Evolutionary conservation across 305 asterid species (phyloP).

Genomic region (Rubia peregrina): DNA sequence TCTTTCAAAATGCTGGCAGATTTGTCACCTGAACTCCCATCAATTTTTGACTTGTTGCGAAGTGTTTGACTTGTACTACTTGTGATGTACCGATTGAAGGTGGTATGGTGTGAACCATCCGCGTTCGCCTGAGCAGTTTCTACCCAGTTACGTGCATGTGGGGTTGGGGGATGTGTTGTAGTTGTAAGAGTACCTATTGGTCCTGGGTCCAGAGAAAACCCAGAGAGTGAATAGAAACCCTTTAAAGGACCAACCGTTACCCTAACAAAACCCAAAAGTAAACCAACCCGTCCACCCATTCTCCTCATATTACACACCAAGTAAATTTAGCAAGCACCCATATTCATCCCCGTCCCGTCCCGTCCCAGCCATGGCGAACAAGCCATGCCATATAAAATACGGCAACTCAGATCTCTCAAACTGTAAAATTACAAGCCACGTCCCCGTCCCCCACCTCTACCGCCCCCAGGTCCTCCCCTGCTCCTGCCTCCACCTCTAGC

Average conservation of each 20-base stretch:
- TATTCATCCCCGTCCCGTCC: background rate
- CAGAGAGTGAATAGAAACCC: no score
- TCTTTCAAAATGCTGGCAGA: no score
- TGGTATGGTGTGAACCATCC: no score
- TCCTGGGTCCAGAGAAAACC: no score
- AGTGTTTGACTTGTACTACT: no score
- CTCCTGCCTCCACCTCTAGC: conserved; percentile 45
- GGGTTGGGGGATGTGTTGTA: no score
- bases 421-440: conserved; percentile 29
- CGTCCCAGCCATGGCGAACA: background rate
- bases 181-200: no score
- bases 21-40: no score
- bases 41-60: no score
- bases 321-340: background rate
- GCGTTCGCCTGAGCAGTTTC: no score
- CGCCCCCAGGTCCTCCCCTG: conserved; percentile 44
- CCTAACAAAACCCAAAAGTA: background rate
- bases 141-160: no score
- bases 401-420: conserved; percentile 12
- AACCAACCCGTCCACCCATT: background rate
- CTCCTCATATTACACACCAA: background rate
- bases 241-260: background rate
- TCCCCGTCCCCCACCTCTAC: conserved; percentile 40
- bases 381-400: conserved; percentile 7
- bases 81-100: no score